Base-by-base conservation (phyloP, 106 monocot species). In the Platanthera guangdongensis region DNA sequence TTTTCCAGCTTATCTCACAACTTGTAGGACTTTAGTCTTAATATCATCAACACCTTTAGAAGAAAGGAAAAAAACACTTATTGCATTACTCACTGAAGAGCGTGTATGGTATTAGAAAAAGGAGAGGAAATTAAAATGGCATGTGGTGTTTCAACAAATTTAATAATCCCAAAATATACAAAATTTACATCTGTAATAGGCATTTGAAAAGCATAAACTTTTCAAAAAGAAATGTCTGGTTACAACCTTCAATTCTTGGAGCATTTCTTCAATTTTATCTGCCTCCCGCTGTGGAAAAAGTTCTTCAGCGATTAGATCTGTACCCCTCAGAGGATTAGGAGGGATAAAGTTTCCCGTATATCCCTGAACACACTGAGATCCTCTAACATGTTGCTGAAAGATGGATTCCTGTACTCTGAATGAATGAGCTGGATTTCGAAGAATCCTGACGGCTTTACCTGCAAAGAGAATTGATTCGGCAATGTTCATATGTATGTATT, bases 391-490 rank as follows among this genome's bases (percentile, higher is more conserved):
- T 51, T 84, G 93, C 16, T 84, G 88, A 70, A 85, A 30, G 70
- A 85, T 50, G 47, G 82, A 77, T 72, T 92, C 88, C 45, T 85
- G 86, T 54, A 88, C 69, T 85, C 59, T 89, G 70, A 90, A 86
- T 71, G 76, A 78, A 76, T 86, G 60, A 76, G 87, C 84, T 77
- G 92, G 99, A 84, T 99, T 92, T 77, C 94, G 74, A 59, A 99
- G 88, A 68, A 99, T 88, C 77, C 88, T 89, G 48, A 99, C 77
- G 78, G 99, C 99, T 91, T 99, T 99, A 52, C 99, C 99, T 82
- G 99, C 84, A 88, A 99, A 99, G 74, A 99, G 94, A 86, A 99
- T 85, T 51, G 94, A 92, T 78, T 99, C 90, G 47, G 94, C 99
- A 84, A 92, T 83, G 53, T 30, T 85, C 92, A 99, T 99, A 78